Evolutionary conservation across 805 yeast genomes (phyloP).

Genomic region (Ogataea kodamae): DNA sequence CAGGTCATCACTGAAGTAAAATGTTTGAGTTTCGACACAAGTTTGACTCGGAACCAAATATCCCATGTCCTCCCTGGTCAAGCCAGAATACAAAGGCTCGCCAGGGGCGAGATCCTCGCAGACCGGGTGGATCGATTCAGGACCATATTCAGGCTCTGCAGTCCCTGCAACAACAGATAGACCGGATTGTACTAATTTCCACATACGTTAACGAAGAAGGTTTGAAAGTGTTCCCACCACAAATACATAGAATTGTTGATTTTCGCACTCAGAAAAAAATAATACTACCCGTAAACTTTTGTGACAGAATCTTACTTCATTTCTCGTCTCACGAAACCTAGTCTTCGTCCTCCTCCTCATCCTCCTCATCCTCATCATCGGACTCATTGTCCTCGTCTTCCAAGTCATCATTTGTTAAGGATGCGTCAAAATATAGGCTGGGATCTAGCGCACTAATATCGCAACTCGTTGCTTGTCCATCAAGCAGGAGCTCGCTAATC

Average conservation of each 20-base stretch:
- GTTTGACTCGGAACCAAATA: conserved; percentile 78
- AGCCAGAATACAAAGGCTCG: conserved; percentile 54
- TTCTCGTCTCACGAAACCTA: neutral
- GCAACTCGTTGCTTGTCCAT: conserved; percentile 76
- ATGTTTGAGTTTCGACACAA: conserved; percentile 93
- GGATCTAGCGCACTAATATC: conserved; percentile 85
- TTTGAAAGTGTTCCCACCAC: conserved; percentile 5
- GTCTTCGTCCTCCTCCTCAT: conserved; percentile 16
- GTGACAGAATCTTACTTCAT: too few species aligned
- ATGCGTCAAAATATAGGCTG: conserved; percentile 77
- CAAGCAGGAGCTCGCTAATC: conserved; percentile 80
- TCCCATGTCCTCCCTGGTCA: conserved; percentile 63
- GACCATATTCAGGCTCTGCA: conserved; percentile 96
- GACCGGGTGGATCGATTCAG: conserved; percentile 86
- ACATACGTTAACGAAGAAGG: conserved; percentile 20
- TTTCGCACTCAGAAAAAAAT: conserved; percentile 7
- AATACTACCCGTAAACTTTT: too few species aligned
- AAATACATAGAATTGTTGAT: conserved; percentile 1
- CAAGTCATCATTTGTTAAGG: conserved; percentile 34
- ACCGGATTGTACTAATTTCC: conserved; percentile 35
- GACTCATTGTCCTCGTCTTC: conserved; percentile 27
- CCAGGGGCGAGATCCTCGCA: conserved; percentile 48
- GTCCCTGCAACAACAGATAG: conserved; percentile 94
- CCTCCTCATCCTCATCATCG: conserved; percentile 22
- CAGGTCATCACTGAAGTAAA: conserved; percentile 69